phyloP scores from a whole-genome alignment of 805 yeast species.

The Saccharomycopsis fodiens region DNA sequence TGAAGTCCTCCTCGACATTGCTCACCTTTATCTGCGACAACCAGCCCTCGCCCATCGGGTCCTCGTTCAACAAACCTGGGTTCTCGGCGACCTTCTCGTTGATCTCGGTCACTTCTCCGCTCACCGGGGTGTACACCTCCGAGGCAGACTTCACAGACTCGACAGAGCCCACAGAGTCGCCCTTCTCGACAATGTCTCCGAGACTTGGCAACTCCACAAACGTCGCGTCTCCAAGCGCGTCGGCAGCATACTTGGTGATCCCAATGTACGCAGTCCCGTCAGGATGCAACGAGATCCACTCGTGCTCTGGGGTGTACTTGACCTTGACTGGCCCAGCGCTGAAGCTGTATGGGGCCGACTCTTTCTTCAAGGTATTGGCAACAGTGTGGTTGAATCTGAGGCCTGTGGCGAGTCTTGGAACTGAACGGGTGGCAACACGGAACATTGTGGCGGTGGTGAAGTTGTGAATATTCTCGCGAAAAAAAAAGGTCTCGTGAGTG shows the following conservation, averaged over 20 bases:
- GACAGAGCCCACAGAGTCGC: constrained; percentile 86
- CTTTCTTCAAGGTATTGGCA: constrained; percentile 11
- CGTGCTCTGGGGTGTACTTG: constrained; percentile 84
- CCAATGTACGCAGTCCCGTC: constrained; percentile 85
- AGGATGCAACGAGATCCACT: constrained; percentile 83
- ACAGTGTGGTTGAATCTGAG: constrained; percentile 17
- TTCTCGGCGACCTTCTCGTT: constrained; percentile 57
- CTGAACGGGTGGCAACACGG: constrained; percentile 9
- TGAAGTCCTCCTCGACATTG: constrained; percentile 37
- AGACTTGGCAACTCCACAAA: constrained; percentile 83
- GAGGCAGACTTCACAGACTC: constrained; percentile 93
- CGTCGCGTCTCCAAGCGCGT: constrained; percentile 95
- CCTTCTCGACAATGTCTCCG: constrained; percentile 51
- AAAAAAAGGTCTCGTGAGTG: neutral
- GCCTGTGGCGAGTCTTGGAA: constrained; percentile 2
- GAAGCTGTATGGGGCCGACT: constrained; percentile 16
- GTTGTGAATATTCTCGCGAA: neutral
- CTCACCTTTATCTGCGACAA: constrained; percentile 65
- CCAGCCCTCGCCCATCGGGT: constrained; percentile 95
- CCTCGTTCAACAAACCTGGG: constrained; percentile 76
- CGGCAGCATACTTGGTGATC: constrained; percentile 90
- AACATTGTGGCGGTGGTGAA: constrained; percentile 1
- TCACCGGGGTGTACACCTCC: constrained; percentile 84
- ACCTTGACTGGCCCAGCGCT: constrained; percentile 27
- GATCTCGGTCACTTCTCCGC: constrained; percentile 66